Evolutionary conservation across 345 rosid genomes (phyloP).

Genomic region (Euphorbia tirucalli): DNA sequence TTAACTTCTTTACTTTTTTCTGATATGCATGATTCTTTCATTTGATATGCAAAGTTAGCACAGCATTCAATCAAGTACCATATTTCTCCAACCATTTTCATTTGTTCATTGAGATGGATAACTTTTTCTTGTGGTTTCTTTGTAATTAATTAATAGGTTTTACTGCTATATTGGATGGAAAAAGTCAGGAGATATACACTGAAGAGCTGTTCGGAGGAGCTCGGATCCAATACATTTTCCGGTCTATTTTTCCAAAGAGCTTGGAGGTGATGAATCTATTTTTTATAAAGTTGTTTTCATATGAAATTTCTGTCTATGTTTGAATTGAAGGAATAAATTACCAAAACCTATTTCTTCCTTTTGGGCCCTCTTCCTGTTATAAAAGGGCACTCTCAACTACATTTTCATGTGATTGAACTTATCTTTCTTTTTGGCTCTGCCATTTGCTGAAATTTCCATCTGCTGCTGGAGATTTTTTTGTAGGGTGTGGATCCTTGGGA

Average conservation of each 20-base stretch:
- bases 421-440: background rate
- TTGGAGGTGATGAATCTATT: slow-evolving; percentile 49
- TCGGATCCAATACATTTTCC: slow-evolving; percentile 59
- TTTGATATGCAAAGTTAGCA: background rate
- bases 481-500: slow-evolving; percentile 76
- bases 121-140: slow-evolving; percentile 2
- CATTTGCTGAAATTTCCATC: slow-evolving; percentile 1
- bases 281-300: background rate
- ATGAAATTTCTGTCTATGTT: too few relatives aligned
- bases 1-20: background rate
- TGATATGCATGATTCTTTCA: background rate
- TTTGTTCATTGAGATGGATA: background rate
- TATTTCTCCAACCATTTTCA: background rate
- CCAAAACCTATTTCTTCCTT: too few relatives aligned
- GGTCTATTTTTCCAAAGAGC: slow-evolving; percentile 63
- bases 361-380: background rate
- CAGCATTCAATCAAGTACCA: background rate
- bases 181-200: slow-evolving; percentile 57
- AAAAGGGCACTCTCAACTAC: background rate
- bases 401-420: too few relatives aligned
- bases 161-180: slow-evolving; percentile 61
- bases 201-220: slow-evolving; percentile 71
- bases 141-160: slow-evolving; percentile 37
- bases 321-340: too few relatives aligned
- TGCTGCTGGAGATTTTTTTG: slow-evolving; percentile 5